Base-by-base conservation (phyloP, 2,329 filamentous ascomycete genomes). In the Alternaria brassicicola region DNA sequence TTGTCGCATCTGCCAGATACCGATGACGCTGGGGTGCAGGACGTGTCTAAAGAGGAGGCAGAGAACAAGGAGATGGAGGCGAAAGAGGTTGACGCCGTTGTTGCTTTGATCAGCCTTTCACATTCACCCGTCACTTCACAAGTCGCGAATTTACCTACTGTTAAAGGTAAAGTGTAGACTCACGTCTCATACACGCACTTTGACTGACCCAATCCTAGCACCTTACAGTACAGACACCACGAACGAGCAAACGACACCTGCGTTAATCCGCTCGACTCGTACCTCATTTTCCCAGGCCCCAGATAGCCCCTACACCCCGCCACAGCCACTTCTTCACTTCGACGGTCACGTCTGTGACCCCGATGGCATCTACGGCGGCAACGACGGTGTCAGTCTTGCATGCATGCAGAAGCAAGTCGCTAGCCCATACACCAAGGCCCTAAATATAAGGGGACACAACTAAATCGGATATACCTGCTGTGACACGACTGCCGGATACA, bases 101-200 rank as follows among this genome's bases (percentile, higher is more conserved):
- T 36, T 28, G 49, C 49, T 5, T 38, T 62, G 21, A 5, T 61
- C 7, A 48, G 55, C 33, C 33, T 61, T 2, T 36, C 52, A 6
- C 26, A 41, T 17, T 38, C 30, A 17, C 12, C 28, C 1, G 8
- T 35, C 21, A 12, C 33, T 5, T 35, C 19, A 7, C 19, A 39
- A 15, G 6, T 13, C 12, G 36, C 19, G 9, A 10, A 23, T 3
- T 39, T 19, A 15, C 19, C 36, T 23, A 15, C 36, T 38, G 17
- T 21, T 15, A 6, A 19, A 39, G 19, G 36, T 39, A 23, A 13
- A 2, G 7, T 13, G 23, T 4, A 15, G 5, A 12, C 6, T 39
- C 19, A 8, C 5, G 4, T 1, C 12, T 8, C 19, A 13, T 3
- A 19, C 10, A 23, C 25, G 17, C 25, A 41, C 13, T 6, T 13